Conservation (phyloP, 345 rosid species). For the Pistacia atlantica region DNA sequence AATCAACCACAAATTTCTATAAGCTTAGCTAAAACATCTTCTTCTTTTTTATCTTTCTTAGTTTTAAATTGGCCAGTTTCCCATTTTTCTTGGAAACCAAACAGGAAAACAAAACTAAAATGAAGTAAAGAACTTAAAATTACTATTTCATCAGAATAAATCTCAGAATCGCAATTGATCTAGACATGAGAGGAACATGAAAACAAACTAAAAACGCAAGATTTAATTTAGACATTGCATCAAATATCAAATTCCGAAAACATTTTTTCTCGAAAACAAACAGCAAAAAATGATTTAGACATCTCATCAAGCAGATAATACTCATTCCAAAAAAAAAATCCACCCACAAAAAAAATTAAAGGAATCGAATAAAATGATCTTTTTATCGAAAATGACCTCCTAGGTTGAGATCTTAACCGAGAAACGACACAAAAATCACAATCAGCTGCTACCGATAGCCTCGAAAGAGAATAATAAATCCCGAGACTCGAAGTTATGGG, state of each 20-base stretch:
- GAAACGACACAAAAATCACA: constrained; percentile 26
- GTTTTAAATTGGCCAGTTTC: neutral
- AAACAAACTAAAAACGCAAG: constrained; percentile 2
- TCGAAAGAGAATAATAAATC: constrained; percentile 10
- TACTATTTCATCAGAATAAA: constrained; percentile 2
- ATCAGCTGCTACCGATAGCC: constrained; percentile 11
- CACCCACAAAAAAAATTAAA: neutral
- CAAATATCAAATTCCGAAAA: constrained; percentile 12
- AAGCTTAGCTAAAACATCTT: no score
- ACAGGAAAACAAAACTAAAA: neutral
- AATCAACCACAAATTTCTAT: neutral
- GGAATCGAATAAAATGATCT: neutral
- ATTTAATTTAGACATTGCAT: constrained; percentile 31
- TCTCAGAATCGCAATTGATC: constrained; percentile 12
- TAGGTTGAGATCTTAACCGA: constrained; percentile 46
- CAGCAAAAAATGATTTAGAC: constrained; percentile 20
- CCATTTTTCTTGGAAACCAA: constrained; percentile 19
- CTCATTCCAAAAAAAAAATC: constrained; percentile 11
- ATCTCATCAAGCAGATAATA: constrained; percentile 21
- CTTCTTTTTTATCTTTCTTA: no score
- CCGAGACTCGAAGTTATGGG: constrained; percentile 15
- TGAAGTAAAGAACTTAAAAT: neutral
- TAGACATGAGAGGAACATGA: constrained; percentile 6
- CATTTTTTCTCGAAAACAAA: no score
- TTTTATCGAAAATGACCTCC: constrained; percentile 41